These are phyloP conservation scores for Clohesyomyces aquaticus DNA, from an alignment of 495 filamentous ascomycete genomes.

Conservation along the genomic window DNA sequence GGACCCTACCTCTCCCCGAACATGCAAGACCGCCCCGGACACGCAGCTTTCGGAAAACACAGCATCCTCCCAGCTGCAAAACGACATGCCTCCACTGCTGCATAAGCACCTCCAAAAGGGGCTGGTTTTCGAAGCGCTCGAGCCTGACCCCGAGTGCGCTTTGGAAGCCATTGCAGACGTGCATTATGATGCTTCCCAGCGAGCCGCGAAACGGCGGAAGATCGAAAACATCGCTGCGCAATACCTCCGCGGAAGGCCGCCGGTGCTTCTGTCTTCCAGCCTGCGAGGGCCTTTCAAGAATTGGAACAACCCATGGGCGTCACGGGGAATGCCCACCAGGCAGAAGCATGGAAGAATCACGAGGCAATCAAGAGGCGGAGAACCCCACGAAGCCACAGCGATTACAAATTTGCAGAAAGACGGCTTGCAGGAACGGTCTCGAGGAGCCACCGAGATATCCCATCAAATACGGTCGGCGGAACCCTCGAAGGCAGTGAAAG, in stretches of 20 bases:
- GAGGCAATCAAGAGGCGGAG: neutral
- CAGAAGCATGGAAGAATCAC: neutral
- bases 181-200: conserved; percentile 9
- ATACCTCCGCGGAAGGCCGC: conserved; percentile 28
- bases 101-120: conserved; percentile 9
- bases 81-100: conserved; percentile 3
- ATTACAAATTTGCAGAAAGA: neutral
- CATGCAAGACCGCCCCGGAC: neutral
- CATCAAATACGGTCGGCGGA: no score
- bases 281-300: conserved; percentile 35
- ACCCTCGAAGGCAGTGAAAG: neutral
- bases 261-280: conserved; percentile 26
- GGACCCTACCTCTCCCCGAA: neutral
- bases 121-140: conserved; percentile 13
- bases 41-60: no score
- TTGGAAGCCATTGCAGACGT: conserved; percentile 14
- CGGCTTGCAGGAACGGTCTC: neutral
- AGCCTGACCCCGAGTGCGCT: conserved; percentile 3
- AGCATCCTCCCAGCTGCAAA: no score
- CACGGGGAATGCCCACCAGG: neutral
- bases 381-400: neutral
- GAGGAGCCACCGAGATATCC: no score
- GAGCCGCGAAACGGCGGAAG: conserved; percentile 32
- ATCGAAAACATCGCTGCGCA: conserved; percentile 30
- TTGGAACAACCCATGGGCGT: conserved; percentile 39